Conservation (phyloP, 345 rosid species). For the Ceriops decandra region DNA sequence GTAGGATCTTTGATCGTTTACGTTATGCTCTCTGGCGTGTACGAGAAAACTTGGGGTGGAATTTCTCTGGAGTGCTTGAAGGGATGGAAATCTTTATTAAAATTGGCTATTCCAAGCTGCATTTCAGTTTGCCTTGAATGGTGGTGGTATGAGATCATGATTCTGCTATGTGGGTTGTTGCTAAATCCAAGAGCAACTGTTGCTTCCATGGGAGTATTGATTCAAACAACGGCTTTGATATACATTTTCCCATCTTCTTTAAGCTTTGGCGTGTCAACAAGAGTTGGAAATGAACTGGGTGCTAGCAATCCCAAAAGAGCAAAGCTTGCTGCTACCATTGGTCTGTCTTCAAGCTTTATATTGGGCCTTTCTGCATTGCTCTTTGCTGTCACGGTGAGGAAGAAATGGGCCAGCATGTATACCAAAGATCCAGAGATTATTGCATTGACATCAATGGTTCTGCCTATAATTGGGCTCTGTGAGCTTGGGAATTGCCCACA, state of each 20-base stretch:
- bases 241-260: conserved; percentile 52
- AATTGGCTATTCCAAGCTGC: conserved; percentile 43
- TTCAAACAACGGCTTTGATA: conserved; percentile 41
- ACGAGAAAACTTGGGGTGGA: conserved; percentile 34
- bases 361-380: conserved; percentile 21
- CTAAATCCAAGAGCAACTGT: conserved; percentile 38
- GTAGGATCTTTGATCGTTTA: conserved; percentile 30
- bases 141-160: conserved; percentile 61
- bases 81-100: conserved; percentile 32
- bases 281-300: conserved; percentile 39
- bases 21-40: conserved; percentile 23
- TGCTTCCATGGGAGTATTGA: conserved; percentile 49
- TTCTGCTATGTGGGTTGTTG: conserved; percentile 40
- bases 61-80: conserved; percentile 35
- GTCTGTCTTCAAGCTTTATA: conserved; percentile 18
- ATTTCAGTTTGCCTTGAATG: conserved; percentile 48
- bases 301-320: conserved; percentile 22
- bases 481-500: conserved; percentile 29
- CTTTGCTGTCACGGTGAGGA: conserved; percentile 23
- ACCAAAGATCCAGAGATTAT: conserved; percentile 25
- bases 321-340: conserved; percentile 13
- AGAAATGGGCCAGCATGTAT: conserved; percentile 24
- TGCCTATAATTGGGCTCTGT: conserved; percentile 29
- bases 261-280: conserved; percentile 42
- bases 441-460: conserved; percentile 25